Evolutionary conservation across 2,329 filamentous ascomycete species (phyloP).

Genomic region (Pestalotiopsis sp.): DNA sequence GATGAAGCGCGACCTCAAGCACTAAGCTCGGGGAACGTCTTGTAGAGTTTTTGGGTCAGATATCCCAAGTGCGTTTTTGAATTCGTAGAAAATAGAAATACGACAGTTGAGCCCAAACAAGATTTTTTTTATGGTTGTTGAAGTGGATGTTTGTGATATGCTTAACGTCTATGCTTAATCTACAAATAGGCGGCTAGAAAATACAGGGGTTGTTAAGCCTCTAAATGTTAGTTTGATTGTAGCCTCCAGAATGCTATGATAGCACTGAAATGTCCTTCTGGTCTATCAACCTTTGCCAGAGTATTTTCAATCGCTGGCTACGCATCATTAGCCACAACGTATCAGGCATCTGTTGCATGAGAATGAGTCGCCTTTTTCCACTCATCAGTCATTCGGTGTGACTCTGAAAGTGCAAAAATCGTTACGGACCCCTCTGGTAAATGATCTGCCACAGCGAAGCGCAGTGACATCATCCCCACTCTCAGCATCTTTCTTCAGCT

Average conservation of each 20-base stretch:
- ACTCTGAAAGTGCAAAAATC: background rate
- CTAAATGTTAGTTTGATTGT: too few relatives aligned
- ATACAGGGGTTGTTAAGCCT: too few relatives aligned
- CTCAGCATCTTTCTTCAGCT: background rate
- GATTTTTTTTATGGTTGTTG: background rate
- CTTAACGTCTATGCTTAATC: background rate
- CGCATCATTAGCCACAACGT: background rate
- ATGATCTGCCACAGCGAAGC: background rate
- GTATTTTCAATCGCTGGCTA: too few relatives aligned
- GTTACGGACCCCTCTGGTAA: background rate
- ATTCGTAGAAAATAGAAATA: background rate
- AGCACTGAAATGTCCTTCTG: background rate
- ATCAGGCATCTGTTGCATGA: too few relatives aligned
- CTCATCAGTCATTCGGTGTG: background rate
- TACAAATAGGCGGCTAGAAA: too few relatives aligned
- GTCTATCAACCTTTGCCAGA: background rate
- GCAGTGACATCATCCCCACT: slow-evolving; percentile 1
- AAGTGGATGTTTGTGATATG: background rate
- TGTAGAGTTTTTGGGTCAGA: background rate
- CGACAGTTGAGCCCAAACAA: background rate
- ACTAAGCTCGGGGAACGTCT: background rate
- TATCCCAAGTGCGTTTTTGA: background rate
- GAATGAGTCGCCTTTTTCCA: background rate
- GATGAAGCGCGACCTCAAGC: slow-evolving; percentile 3
- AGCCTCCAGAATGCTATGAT: too few relatives aligned